phyloP scores from a whole-genome alignment of 139 green algal species.

The Gonium pectorale region DNA sequence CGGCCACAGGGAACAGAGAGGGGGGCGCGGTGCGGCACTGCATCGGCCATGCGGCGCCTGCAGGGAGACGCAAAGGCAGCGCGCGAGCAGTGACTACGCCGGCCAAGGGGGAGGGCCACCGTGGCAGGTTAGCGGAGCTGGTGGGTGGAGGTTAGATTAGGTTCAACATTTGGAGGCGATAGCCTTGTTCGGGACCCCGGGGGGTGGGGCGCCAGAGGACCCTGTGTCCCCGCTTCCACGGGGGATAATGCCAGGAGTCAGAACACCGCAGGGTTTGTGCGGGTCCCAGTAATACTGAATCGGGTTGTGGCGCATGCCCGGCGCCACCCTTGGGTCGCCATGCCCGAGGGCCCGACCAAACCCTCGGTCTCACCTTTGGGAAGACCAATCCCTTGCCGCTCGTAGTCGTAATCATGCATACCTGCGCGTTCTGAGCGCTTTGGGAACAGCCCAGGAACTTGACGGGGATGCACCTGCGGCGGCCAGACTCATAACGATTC shows the following conservation, averaged over 20 bases:
- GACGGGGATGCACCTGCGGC: constrained; percentile 87
- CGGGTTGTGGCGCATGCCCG: background rate
- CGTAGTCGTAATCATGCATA: constrained; percentile 82
- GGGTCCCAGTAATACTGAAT: background rate
- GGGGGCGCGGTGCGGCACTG: too few relatives aligned
- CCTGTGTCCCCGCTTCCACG: constrained; percentile 69
- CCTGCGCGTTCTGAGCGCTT: constrained; percentile 14
- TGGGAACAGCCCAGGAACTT: constrained; percentile 41
- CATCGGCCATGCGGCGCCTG: too few relatives aligned
- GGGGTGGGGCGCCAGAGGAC: too few relatives aligned
- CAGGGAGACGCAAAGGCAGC: too few relatives aligned
- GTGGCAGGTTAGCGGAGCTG: too few relatives aligned
- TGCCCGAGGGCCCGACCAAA: background rate
- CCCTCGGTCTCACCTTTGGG: constrained; percentile 77
- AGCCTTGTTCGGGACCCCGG: too few relatives aligned
- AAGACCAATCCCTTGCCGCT: constrained; percentile 84
- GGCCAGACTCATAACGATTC: background rate
- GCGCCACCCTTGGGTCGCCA: background rate
- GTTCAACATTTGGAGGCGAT: too few relatives aligned
- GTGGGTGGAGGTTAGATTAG: too few relatives aligned
- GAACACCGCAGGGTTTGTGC: background rate
- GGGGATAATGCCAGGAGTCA: constrained; percentile 71
- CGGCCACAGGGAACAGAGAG: too few relatives aligned
- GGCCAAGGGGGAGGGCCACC: too few relatives aligned
- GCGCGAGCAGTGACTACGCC: too few relatives aligned